Percentiles rank a stretch among this genome's conserved stretches.
These are phyloP conservation scores for Linnemannia elongata DNA, from an alignment of 192 early-diverging fungal genomes.

Conservation along the genomic window DNA sequence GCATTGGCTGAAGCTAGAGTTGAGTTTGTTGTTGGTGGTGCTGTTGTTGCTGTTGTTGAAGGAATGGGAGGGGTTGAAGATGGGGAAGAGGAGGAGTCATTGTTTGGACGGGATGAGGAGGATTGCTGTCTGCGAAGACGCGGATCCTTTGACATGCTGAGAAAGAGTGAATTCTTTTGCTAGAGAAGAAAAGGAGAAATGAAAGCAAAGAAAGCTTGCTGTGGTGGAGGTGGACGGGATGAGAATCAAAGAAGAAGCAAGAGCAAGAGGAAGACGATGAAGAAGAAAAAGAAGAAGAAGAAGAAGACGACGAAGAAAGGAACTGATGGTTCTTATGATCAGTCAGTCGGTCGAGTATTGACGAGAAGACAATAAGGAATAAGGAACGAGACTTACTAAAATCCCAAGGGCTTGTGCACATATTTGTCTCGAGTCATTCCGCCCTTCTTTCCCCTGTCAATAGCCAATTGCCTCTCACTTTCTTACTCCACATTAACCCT, in stretches of 20 bases:
- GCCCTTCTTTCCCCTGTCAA: no score
- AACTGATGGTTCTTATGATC: background rate
- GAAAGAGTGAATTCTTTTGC: background rate
- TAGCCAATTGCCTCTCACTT: no score
- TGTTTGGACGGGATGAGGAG: constrained; percentile 95
- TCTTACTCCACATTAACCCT: no score
- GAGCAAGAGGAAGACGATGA: background rate
- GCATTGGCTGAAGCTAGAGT: no score
- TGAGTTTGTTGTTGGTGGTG: background rate
- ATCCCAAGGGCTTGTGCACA: background rate
- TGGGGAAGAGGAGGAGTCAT: constrained; percentile 92
- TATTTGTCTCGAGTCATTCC: no score
- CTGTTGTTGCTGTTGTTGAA: background rate
- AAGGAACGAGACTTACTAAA: background rate
- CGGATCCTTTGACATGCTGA: constrained; percentile 91
- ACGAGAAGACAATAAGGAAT: background rate
- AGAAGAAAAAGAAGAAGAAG: background rate
- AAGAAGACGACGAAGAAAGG: background rate
- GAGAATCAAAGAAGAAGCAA: background rate
- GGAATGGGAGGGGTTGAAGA: constrained; percentile 90
- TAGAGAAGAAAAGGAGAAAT: background rate
- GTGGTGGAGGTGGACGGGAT: no score
- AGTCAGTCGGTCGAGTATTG: background rate
- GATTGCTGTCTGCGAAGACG: constrained; percentile 90
- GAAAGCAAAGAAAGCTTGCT: no score